A percentile compares a stretch with the other conserved stretches of the same genome.
phyloP scores from a whole-genome alignment of 768 basidiomycete genomes.

The Boletus subcaerulescens region DNA sequence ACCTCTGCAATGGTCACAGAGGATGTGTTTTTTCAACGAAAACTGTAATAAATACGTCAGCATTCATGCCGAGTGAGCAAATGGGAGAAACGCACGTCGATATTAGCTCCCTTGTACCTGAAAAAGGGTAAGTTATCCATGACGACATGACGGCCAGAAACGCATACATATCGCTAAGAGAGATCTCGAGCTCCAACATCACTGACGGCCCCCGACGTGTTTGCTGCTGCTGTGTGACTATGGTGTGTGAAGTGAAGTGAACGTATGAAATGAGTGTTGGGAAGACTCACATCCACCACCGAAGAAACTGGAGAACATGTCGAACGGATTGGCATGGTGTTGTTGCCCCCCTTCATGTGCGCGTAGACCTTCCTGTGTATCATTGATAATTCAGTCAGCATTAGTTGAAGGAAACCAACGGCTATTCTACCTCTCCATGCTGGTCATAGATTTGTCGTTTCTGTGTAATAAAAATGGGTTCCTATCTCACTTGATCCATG shows the following conservation, averaged over 20 bases:
- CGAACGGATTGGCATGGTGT: slow-evolving; percentile 80
- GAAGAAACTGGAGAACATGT: slow-evolving; percentile 92
- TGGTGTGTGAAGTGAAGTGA: background rate
- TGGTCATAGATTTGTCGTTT: slow-evolving; percentile 94
- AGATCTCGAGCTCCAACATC: slow-evolving; percentile 80
- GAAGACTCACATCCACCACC: slow-evolving; percentile 66
- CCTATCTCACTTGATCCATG: background rate
- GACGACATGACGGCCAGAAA: background rate
- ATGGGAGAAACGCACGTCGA: slow-evolving; percentile 58
- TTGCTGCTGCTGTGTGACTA: slow-evolving; percentile 49
- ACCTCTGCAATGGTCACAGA: slow-evolving; percentile 97
- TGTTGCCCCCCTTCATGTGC: slow-evolving; percentile 87
- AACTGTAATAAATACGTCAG: slow-evolving; percentile 53
- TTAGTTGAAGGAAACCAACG: background rate
- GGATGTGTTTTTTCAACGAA: slow-evolving; percentile 84
- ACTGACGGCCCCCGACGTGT: slow-evolving; percentile 73
- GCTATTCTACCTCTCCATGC: slow-evolving; percentile 70
- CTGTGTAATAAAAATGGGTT: slow-evolving; percentile 36
- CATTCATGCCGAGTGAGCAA: background rate
- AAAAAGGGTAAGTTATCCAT: slow-evolving; percentile 4
- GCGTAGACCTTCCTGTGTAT: slow-evolving; percentile 77
- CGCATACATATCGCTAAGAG: slow-evolving; percentile 76
- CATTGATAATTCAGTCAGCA: slow-evolving; percentile 11
- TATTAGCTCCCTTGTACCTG: slow-evolving; percentile 80
- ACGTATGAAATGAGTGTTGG: background rate